These are phyloP conservation scores for Saccharomycopsis hybrid DNA, from an alignment of 1,139 yeast genomes.

Conservation along the genomic window DNA sequence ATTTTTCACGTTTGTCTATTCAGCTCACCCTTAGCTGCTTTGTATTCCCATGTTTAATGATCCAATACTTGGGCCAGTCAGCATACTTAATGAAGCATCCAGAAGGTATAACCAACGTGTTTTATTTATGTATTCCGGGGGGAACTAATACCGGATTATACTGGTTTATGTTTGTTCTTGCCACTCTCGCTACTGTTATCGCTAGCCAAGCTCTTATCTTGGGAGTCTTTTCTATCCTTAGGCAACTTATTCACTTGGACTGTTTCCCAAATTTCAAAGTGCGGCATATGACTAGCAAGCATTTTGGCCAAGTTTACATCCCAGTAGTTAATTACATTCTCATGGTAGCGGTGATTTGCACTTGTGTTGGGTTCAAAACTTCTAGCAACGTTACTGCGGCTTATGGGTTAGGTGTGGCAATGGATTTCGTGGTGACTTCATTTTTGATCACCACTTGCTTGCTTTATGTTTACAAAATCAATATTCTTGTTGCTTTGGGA, in stretches of 20 bases:
- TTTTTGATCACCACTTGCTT: slow-evolving; percentile 39
- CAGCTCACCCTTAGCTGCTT: slow-evolving; percentile 40
- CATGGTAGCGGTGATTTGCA: slow-evolving; percentile 43
- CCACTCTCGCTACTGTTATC: slow-evolving; percentile 49
- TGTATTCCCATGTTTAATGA: slow-evolving; percentile 47
- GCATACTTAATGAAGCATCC: slow-evolving; percentile 44
- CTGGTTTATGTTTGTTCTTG: slow-evolving; percentile 48
- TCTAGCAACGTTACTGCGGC: slow-evolving; percentile 50
- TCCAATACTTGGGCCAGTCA: slow-evolving; percentile 52
- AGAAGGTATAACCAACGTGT: slow-evolving; percentile 35
- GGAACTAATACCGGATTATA: slow-evolving; percentile 37
- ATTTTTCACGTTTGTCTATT: slow-evolving; percentile 44
- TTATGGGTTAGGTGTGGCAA: slow-evolving; percentile 51
- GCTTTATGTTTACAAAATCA: slow-evolving; percentile 39
- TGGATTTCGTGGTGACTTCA: slow-evolving; percentile 50
- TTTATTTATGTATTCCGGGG: slow-evolving; percentile 48
- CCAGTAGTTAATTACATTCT: slow-evolving; percentile 44
- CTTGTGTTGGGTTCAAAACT: slow-evolving; percentile 48
- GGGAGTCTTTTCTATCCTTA: slow-evolving; percentile 46
- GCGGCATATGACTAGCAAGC: slow-evolving; percentile 38
- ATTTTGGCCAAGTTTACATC: slow-evolving; percentile 45
- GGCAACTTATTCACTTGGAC: slow-evolving; percentile 47
- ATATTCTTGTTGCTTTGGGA: slow-evolving; percentile 32
- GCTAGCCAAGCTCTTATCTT: slow-evolving; percentile 56
- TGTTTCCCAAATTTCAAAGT: slow-evolving; percentile 46